Evolutionary conservation across 1,139 yeast species (phyloP).

Genomic region (Yamadazyma taylorii): DNA sequence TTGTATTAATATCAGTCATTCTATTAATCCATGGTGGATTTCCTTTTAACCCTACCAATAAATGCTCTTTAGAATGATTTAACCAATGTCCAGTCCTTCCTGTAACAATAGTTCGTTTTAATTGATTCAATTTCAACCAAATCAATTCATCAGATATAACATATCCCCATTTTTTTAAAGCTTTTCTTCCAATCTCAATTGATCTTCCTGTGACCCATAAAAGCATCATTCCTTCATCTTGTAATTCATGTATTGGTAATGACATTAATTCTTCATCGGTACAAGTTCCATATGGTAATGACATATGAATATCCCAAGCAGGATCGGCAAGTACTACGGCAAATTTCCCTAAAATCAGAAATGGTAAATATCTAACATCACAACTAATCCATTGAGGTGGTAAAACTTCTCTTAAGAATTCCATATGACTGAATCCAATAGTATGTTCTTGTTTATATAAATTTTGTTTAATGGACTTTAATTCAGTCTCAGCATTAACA

Average conservation of each 20-base stretch:
- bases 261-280: conserved; percentile 69
- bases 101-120: conserved; percentile 85
- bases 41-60: conserved; percentile 83
- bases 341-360: conserved; percentile 72
- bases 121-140: conserved; percentile 89
- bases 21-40: conserved; percentile 70
- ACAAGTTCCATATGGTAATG: conserved; percentile 74
- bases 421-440: conserved; percentile 54
- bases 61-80: conserved; percentile 91
- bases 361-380: conserved; percentile 73
- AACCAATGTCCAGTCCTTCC: conserved; percentile 98
- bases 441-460: conserved; percentile 44
- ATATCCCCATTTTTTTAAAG: conserved; percentile 82
- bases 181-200: conserved; percentile 80
- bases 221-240: conserved; percentile 78
- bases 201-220: conserved; percentile 97
- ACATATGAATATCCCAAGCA: conserved; percentile 88
- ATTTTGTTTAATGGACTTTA: conserved; percentile 20
- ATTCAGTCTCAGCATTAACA: conserved; percentile 9
- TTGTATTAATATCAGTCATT: conserved; percentile 68
- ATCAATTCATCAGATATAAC: conserved; percentile 72
- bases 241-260: conserved; percentile 66
- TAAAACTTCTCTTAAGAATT: conserved; percentile 22
- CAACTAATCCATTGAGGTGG: conserved; percentile 89
- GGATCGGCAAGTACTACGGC: conserved; percentile 90